A percentile compares a stretch with the other conserved stretches of the same genome.
These are phyloP conservation scores for Coemansia sp. DNA, from an alignment of 192 early-diverging fungal species.

Conservation along the genomic window DNA sequence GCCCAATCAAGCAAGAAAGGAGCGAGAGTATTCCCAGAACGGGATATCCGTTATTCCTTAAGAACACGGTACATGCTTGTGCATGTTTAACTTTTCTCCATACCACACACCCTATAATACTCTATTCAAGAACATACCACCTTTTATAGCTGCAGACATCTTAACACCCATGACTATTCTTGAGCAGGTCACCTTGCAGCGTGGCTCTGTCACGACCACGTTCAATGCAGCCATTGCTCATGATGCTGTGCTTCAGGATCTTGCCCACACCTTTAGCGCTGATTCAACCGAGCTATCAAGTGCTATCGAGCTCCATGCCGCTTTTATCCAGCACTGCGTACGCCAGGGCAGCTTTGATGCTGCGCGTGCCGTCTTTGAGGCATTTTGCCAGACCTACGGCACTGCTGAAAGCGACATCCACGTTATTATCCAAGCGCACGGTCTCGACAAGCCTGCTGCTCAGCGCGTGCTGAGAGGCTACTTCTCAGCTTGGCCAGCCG, in stretches of 20 bases:
- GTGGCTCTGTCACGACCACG: not conserved
- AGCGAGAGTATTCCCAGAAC: too few relatives aligned
- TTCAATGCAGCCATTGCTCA: not conserved
- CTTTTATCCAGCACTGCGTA: slow-evolving; percentile 20
- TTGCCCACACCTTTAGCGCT: not conserved
- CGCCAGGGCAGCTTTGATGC: not conserved
- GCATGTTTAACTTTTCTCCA: too few relatives aligned
- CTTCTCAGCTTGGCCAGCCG: slow-evolving; percentile 20
- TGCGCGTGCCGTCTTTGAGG: slow-evolving; percentile 10
- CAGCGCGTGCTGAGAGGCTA: slow-evolving; percentile 26
- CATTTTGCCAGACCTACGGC: not conserved
- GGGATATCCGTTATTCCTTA: too few relatives aligned
- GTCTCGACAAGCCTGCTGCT: slow-evolving; percentile 2
- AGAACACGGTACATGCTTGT: too few relatives aligned
- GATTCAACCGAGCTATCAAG: not conserved
- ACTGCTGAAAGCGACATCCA: slow-evolving; percentile 18
- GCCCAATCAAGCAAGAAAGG: too few relatives aligned
- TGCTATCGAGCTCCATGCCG: slow-evolving; percentile 17
- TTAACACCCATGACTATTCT: not conserved
- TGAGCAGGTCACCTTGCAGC: not conserved
- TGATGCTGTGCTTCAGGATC: not conserved
- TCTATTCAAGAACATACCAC: not conserved
- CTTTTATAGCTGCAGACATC: not conserved
- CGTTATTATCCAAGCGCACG: slow-evolving; percentile 4
- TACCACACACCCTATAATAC: too few relatives aligned